Conservation (phyloP, 1,284 basidiomycete species). For the Inonotus hispidus region DNA sequence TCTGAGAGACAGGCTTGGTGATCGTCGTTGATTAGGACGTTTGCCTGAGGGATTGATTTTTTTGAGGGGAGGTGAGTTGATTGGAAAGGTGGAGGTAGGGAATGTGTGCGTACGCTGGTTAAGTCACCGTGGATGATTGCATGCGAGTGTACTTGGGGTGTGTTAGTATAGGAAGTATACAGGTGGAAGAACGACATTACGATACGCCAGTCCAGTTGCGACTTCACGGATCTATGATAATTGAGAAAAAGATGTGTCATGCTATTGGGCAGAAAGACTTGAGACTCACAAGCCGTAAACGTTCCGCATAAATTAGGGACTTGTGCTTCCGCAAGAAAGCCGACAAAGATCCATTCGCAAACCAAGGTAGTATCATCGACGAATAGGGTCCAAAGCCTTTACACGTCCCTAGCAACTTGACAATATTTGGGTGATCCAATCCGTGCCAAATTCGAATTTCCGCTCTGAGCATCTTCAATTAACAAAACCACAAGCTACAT, state of each 20-base stretch:
- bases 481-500: background rate
- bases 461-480: constrained; percentile 10
- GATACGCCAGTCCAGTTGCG: constrained; percentile 8
- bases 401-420: constrained; percentile 14
- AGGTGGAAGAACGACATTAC: background rate
- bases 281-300: constrained; percentile 12
- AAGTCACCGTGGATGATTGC: constrained; percentile 18
- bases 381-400: constrained; percentile 14
- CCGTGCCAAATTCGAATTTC: constrained; percentile 16
- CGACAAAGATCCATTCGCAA: constrained; percentile 12
- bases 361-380: constrained; percentile 17
- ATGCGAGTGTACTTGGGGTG: constrained; percentile 11
- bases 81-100: background rate
- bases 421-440: constrained; percentile 15
- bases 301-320: constrained; percentile 15
- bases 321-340: constrained; percentile 14
- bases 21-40: constrained; percentile 13
- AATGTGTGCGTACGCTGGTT: constrained; percentile 9
- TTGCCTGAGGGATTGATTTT: background rate
- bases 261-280: background rate
- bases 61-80: background rate
- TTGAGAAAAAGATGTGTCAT: background rate
- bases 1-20: constrained; percentile 15
- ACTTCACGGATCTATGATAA: constrained; percentile 10
- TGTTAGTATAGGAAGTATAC: background rate